A percentile compares a stretch with the other conserved stretches of the same genome.
Conservation (phyloP, 1,284 basidiomycete species). For the Ganoderma lingzhi region DNA sequence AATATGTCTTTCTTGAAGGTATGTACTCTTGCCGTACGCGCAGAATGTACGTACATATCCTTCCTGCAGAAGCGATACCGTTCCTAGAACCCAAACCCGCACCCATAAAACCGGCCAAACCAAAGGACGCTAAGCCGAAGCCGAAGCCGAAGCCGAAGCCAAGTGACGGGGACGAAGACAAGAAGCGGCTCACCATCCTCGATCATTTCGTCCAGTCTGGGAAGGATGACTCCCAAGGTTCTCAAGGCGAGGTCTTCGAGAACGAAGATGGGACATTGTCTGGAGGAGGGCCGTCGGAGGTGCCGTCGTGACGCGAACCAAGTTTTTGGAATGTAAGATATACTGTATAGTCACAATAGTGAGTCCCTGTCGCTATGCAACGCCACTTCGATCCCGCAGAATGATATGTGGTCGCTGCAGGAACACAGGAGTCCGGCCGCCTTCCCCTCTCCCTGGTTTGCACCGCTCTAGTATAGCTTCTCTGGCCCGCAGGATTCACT, state of each 20-base stretch:
- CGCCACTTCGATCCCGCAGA: background rate
- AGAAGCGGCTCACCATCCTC: conserved; percentile 47
- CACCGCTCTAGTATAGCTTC: background rate
- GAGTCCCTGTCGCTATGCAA: background rate
- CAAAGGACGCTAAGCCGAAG: conserved; percentile 49
- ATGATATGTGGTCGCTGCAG: background rate
- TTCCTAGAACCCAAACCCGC: conserved; percentile 49
- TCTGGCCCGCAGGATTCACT: background rate
- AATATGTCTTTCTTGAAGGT: conserved; percentile 79
- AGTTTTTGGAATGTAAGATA: background rate
- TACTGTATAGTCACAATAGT: background rate
- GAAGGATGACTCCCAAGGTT: conserved; percentile 20
- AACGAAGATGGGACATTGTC: conserved; percentile 44
- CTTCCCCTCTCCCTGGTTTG: background rate
- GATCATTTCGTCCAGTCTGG: conserved; percentile 42
- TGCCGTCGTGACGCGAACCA: conserved; percentile 4
- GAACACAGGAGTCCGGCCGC: background rate
- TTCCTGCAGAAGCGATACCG: conserved; percentile 59
- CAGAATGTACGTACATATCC: background rate
- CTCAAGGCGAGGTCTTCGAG: conserved; percentile 32
- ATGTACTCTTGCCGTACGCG: background rate
- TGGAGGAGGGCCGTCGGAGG: conserved; percentile 22
- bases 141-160: conserved; percentile 25
- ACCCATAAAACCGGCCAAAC: conserved; percentile 39
- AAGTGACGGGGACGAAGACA: conserved; percentile 21